Percentiles rank a stretch among this genome's conserved stretches.
These are phyloP conservation scores for Leccinum glutinopallens DNA, from an alignment of 1,284 basidiomycete species.

Conservation along the genomic window DNA sequence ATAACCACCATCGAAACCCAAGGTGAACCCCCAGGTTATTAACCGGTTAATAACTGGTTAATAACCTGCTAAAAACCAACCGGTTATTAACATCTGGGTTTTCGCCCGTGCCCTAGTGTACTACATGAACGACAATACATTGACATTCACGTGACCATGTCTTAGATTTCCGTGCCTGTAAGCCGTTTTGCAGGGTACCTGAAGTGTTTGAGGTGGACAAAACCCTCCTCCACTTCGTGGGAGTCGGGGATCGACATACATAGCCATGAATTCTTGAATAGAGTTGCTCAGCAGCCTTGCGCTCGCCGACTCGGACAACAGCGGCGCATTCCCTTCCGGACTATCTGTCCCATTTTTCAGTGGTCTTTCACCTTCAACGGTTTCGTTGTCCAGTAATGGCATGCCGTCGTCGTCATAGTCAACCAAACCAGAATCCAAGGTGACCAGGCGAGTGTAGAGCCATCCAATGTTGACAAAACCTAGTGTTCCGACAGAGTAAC, in stretches of 20 bases:
- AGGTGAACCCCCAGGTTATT: no score
- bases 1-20: no score
- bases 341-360: background rate
- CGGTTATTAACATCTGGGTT: no score
- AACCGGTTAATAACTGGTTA: no score
- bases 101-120: no score
- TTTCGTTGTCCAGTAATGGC: constrained; percentile 24
- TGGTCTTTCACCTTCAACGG: background rate
- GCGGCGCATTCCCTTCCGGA: constrained; percentile 37
- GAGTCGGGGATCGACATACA: constrained; percentile 50
- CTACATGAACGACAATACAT: no score
- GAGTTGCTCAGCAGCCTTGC: constrained; percentile 55
- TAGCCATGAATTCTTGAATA: constrained; percentile 87
- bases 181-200: no score
- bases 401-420: constrained; percentile 38
- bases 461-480: constrained; percentile 83
- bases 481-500: constrained; percentile 32
- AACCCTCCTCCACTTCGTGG: no score
- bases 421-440: constrained; percentile 68
- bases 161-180: no score
- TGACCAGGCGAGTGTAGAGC: constrained; percentile 81
- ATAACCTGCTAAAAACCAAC: no score
- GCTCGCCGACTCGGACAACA: constrained; percentile 41
- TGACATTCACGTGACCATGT: no score
- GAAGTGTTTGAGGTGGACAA: no score